phyloP scores from a whole-genome alignment of 2,329 filamentous ascomycete species.

The Xylaria sp. region DNA sequence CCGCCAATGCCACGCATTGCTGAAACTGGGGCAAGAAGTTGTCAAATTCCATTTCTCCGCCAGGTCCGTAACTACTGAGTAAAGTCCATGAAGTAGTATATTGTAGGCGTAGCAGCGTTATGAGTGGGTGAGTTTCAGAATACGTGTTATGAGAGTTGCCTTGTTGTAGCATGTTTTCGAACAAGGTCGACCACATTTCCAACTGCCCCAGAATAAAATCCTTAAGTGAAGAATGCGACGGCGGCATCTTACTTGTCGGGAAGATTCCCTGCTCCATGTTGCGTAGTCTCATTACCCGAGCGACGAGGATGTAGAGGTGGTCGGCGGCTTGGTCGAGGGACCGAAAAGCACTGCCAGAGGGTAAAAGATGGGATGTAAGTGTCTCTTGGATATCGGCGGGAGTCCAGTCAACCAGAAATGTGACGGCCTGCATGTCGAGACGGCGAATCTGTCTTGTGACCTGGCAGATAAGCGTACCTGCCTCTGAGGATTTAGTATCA shows the following conservation, averaged over 20 bases:
- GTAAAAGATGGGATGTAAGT: slow-evolving; percentile 31
- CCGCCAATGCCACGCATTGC: slow-evolving; percentile 44
- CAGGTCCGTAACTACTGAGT: slow-evolving; percentile 42
- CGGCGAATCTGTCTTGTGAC: slow-evolving; percentile 51
- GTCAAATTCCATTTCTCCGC: slow-evolving; percentile 48
- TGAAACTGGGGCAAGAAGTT: slow-evolving; percentile 47
- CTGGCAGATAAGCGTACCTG: slow-evolving; percentile 44
- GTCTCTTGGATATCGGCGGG: slow-evolving; percentile 45
- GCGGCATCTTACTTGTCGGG: slow-evolving; percentile 25
- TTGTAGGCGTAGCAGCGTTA: slow-evolving; percentile 49
- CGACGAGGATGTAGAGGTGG: slow-evolving; percentile 48
- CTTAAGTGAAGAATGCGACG: slow-evolving; percentile 25
- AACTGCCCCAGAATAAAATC: slow-evolving; percentile 41
- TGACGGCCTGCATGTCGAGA: slow-evolving; percentile 52
- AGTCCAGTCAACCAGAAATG: slow-evolving; percentile 51
- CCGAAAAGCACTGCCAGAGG: slow-evolving; percentile 38
- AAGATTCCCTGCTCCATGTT: slow-evolving; percentile 41
- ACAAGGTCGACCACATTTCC: slow-evolving; percentile 45
- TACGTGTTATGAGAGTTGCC: slow-evolving; percentile 26
- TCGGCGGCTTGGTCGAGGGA: slow-evolving; percentile 51
- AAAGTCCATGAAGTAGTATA: slow-evolving; percentile 46
- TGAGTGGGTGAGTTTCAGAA: slow-evolving; percentile 34
- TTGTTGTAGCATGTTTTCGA: slow-evolving; percentile 44
- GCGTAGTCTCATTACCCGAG: slow-evolving; percentile 47
- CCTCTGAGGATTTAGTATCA: slow-evolving; percentile 34